A percentile compares a stretch with the other conserved stretches of the same genome.
phyloP scores from a whole-genome alignment of 2,329 filamentous ascomycete species.

The Epichloe gansuensis region DNA sequence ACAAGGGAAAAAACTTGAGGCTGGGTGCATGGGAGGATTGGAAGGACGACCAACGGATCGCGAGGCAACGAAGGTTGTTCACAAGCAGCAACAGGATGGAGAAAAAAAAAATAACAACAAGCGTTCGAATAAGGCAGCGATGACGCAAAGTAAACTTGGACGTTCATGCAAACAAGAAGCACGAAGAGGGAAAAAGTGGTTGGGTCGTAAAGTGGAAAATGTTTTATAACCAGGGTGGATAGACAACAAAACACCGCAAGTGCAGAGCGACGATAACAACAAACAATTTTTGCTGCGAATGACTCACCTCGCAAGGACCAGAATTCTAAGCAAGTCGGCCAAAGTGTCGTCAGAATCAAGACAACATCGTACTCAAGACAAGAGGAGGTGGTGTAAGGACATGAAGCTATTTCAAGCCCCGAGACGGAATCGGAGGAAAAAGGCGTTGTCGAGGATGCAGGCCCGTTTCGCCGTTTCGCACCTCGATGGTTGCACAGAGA shows the following conservation, averaged over 20 bases:
- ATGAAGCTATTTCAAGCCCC: constrained; percentile 4
- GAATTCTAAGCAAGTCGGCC: not conserved
- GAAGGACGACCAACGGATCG: not conserved
- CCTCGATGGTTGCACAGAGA: constrained; percentile 5
- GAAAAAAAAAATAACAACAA: not conserved
- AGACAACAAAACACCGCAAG: constrained; percentile 5
- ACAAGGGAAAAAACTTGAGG: not conserved
- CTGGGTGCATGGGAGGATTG: not conserved
- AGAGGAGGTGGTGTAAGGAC: not conserved
- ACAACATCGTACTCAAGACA: not conserved
- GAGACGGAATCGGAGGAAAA: not conserved
- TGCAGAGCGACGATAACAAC: constrained; percentile 4
- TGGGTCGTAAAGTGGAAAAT: constrained; percentile 1
- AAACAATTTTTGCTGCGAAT: not conserved
- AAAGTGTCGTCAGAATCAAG: not conserved
- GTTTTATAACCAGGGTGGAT: constrained; percentile 2
- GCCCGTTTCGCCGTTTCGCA: not conserved
- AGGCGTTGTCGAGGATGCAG: not conserved
- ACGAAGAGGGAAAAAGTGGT: not conserved
- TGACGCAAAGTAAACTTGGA: not conserved
- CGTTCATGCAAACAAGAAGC: not conserved
- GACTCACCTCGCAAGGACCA: constrained; percentile 7
- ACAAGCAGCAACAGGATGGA: not conserved
- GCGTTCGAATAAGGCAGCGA: not conserved
- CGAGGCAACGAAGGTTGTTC: not conserved